Evolutionary conservation across 768 basidiomycete species (phyloP).

Genomic region (Tricholoma terreum): DNA sequence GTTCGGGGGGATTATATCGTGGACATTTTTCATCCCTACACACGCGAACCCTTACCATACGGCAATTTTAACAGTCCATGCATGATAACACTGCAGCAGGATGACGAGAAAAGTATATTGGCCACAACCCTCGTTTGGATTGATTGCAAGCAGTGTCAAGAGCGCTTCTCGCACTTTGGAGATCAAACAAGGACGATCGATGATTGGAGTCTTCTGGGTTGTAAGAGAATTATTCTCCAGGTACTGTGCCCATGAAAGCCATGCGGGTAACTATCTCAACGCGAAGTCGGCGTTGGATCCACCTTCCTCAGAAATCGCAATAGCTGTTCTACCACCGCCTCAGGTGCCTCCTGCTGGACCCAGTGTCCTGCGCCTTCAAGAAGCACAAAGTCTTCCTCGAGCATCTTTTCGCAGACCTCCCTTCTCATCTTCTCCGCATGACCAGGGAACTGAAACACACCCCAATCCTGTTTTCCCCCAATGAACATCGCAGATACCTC

Average conservation of each 20-base stretch:
- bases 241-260: not conserved
- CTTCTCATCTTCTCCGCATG: slow-evolving; percentile 44
- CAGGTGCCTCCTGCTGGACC: slow-evolving; percentile 57
- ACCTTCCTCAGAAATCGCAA: slow-evolving; percentile 35
- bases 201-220: too few species aligned
- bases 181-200: too few species aligned
- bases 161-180: too few species aligned
- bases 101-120: too few species aligned
- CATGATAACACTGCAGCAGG: too few species aligned
- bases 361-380: slow-evolving; percentile 60
- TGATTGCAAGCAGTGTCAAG: too few species aligned
- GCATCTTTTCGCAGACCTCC: slow-evolving; percentile 33
- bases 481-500: slow-evolving; percentile 57
- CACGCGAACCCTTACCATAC: too few species aligned
- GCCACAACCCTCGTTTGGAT: too few species aligned
- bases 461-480: slow-evolving; percentile 57
- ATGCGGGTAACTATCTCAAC: not conserved
- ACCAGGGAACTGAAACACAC: slow-evolving; percentile 52
- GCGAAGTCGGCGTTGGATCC: not conserved
- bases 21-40: too few species aligned
- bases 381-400: slow-evolving; percentile 45
- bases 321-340: slow-evolving; percentile 38
- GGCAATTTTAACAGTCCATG: too few species aligned
- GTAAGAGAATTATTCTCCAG: too few species aligned
- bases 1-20: too few species aligned